phyloP scores from a whole-genome alignment of 2,329 filamentous ascomycete species.

The Fusarium decemcellulare region DNA sequence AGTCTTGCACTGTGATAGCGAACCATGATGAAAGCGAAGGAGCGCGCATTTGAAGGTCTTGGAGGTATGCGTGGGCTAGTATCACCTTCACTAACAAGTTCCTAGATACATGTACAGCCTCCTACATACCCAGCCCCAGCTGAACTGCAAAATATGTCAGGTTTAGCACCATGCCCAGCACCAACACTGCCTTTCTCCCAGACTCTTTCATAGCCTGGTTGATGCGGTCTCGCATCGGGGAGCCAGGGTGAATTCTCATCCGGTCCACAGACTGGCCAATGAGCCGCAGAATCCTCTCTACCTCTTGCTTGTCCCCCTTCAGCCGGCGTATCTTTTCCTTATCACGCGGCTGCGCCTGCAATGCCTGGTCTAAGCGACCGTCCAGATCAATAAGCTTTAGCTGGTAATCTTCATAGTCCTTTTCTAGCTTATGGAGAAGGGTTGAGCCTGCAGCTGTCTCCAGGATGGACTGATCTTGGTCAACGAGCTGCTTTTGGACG shows the following conservation, averaged over 20 bases:
- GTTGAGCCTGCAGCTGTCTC: neutral
- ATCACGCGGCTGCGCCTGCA: neutral
- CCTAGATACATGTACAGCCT: no score
- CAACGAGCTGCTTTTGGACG: neutral
- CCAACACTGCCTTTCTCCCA: neutral
- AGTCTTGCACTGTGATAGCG: no score
- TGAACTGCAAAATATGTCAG: neutral
- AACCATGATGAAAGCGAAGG: no score
- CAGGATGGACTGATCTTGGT: neutral
- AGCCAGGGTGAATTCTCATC: conserved; percentile 8
- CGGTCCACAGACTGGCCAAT: conserved; percentile 6
- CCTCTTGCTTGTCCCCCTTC: neutral
- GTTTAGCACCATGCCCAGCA: conserved; percentile 5
- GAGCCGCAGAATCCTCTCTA: neutral
- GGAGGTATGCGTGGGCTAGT: no score
- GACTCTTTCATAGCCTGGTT: neutral
- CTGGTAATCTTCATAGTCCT: neutral
- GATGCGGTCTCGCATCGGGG: conserved; percentile 7
- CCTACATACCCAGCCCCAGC: no score
- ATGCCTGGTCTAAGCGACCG: neutral
- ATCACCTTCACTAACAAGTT: no score
- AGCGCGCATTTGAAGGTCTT: no score
- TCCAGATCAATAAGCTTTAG: neutral
- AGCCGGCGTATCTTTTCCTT: conserved; percentile 2
- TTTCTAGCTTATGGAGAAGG: neutral